These are phyloP conservation scores for Spiraea crenata DNA, from an alignment of 331 rosid species.

Conservation along the genomic window DNA sequence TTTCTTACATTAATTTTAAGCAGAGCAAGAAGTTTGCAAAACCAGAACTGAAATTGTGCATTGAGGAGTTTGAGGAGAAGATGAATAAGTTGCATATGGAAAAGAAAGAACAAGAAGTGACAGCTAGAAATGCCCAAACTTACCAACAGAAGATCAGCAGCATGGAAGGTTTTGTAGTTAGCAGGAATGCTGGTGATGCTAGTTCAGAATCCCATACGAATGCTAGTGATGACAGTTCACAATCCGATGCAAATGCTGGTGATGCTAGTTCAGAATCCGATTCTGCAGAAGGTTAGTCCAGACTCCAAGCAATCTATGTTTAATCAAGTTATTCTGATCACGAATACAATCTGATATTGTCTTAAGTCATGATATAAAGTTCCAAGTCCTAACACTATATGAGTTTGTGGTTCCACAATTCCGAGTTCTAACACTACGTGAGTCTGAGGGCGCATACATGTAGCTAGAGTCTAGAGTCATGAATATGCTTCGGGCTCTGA, in stretches of 20 bases:
- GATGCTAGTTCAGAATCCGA: constrained; percentile 49
- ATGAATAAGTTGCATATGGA: constrained; percentile 72
- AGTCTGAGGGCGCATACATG: background rate
- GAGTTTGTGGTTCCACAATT: too few relatives aligned
- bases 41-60: constrained; percentile 68
- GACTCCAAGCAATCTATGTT: constrained; percentile 19
- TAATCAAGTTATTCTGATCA: background rate
- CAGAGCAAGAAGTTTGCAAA: constrained; percentile 95
- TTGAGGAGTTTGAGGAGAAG: constrained; percentile 96
- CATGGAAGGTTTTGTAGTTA: constrained; percentile 37
- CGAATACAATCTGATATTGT: background rate
- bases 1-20: constrained; percentile 14
- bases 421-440: too few relatives aligned
- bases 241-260: constrained; percentile 23
- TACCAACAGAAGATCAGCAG: constrained; percentile 61
- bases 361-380: too few relatives aligned
- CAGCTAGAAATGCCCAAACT: constrained; percentile 75
- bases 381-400: too few relatives aligned
- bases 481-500: background rate
- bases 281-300: constrained; percentile 51
- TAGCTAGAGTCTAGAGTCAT: background rate
- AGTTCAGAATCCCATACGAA: constrained; percentile 43
- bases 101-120: constrained; percentile 81
- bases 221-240: constrained; percentile 25
- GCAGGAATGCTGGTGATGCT: constrained; percentile 37